Conservation (phyloP, 2,329 filamentous ascomycete species). For the Trichoderma breve region DNA sequence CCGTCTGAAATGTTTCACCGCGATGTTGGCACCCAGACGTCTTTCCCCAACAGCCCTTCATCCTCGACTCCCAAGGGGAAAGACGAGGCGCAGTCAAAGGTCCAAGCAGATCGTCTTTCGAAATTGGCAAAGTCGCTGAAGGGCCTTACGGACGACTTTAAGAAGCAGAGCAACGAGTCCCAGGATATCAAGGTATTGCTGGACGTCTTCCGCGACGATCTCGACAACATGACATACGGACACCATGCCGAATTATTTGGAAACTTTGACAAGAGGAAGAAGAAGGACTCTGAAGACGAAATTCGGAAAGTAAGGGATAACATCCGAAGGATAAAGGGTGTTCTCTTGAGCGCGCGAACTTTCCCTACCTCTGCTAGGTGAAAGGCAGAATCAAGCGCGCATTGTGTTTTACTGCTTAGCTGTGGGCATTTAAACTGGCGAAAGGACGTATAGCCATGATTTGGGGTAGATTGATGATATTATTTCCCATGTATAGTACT, state of each 20-base stretch:
- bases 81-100: slow-evolving; percentile 33
- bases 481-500: background rate
- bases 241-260: slow-evolving; percentile 38
- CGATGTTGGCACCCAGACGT: slow-evolving; percentile 77
- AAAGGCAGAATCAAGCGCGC: background rate
- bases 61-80: slow-evolving; percentile 19
- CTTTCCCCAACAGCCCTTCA: slow-evolving; percentile 32
- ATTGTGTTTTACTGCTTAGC: background rate
- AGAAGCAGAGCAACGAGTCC: slow-evolving; percentile 47
- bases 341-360: slow-evolving; percentile 70
- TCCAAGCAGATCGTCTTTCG: slow-evolving; percentile 43
- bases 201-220: slow-evolving; percentile 61
- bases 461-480: background rate
- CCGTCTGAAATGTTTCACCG: slow-evolving; percentile 79
- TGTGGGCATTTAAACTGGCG: background rate
- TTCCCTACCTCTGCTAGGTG: slow-evolving; percentile 56
- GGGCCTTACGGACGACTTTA: slow-evolving; percentile 44
- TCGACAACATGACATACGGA: slow-evolving; percentile 59
- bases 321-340: slow-evolving; percentile 76
- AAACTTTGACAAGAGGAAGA: slow-evolving; percentile 41
- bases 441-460: background rate
- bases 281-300: slow-evolving; percentile 63
- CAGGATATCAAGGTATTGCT: slow-evolving; percentile 52
- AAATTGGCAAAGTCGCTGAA: slow-evolving; percentile 44
- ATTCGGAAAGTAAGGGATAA: slow-evolving; percentile 70